phyloP scores from a whole-genome alignment of 1,139 yeast genomes.

The Suhomyces bokatorum region DNA sequence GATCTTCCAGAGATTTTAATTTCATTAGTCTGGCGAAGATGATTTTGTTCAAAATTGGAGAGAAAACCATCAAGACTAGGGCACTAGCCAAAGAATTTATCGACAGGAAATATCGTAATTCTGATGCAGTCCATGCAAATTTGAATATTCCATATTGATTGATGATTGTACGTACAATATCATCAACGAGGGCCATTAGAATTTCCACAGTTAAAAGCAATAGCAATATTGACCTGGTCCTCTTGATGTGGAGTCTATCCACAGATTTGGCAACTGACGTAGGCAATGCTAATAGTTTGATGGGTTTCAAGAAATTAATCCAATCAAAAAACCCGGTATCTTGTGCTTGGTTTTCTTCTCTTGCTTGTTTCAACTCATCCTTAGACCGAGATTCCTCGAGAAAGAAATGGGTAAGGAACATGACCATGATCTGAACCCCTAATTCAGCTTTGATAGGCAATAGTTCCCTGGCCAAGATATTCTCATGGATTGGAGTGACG shows the following conservation, averaged over 20 bases:
- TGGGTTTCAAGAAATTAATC: constrained; percentile 45
- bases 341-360: neutral
- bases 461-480: constrained; percentile 21
- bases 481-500: constrained; percentile 2
- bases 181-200: constrained; percentile 9
- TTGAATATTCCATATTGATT: constrained; percentile 58
- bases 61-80: constrained; percentile 30
- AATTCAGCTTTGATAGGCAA: constrained; percentile 35
- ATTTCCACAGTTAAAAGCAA: constrained; percentile 48
- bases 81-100: constrained; percentile 49
- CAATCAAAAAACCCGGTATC: constrained; percentile 1
- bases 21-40: constrained; percentile 27
- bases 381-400: constrained; percentile 53
- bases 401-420: constrained; percentile 35
- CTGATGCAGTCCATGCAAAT: constrained; percentile 60
- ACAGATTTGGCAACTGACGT: constrained; percentile 26
- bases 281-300: constrained; percentile 42
- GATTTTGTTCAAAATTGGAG: constrained; percentile 34
- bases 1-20: constrained; percentile 35
- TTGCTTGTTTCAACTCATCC: constrained; percentile 44
- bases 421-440: constrained; percentile 23
- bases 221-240: constrained; percentile 35
- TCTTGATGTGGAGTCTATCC: constrained; percentile 11
- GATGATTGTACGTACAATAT: constrained; percentile 8
- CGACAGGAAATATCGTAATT: constrained; percentile 61